Conservation (phyloP, 73 alveolate genomes). For the Tetrahymena borealis region DNA sequence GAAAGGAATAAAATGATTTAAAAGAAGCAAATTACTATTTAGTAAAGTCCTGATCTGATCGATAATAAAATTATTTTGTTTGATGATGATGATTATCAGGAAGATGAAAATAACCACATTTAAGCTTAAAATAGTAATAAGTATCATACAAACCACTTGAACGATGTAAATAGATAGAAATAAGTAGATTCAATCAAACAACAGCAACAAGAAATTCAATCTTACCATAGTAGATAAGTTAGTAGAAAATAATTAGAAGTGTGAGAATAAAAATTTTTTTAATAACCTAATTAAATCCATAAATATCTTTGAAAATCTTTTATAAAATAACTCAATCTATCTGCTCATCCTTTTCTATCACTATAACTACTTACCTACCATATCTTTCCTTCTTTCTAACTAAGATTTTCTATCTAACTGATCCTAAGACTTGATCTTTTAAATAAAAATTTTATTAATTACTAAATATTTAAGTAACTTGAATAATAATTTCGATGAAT, state of each 20-base stretch:
- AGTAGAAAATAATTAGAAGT: not conserved
- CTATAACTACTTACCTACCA: no score
- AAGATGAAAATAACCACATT: not conserved
- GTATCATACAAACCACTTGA: not conserved
- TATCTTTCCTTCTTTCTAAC: no score
- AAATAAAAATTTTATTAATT: no score
- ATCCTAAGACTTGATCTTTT: no score
- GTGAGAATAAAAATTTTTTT: not conserved
- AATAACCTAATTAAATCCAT: not conserved
- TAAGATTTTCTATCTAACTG: no score
- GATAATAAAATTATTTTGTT: not conserved
- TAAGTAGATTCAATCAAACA: not conserved
- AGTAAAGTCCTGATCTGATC: not conserved
- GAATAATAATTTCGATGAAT: no score
- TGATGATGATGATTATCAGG: not conserved
- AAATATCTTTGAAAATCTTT: not conserved
- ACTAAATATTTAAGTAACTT: no score
- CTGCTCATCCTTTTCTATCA: no score
- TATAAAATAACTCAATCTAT: no score
- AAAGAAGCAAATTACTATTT: not conserved
- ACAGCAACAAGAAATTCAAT: not conserved
- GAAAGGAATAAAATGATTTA: not conserved
- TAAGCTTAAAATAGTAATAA: not conserved
- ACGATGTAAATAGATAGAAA: not conserved
- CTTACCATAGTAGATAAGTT: not conserved